Conservation (phyloP, 2,329 filamentous ascomycete genomes). For the Penicillium janthinellum region DNA sequence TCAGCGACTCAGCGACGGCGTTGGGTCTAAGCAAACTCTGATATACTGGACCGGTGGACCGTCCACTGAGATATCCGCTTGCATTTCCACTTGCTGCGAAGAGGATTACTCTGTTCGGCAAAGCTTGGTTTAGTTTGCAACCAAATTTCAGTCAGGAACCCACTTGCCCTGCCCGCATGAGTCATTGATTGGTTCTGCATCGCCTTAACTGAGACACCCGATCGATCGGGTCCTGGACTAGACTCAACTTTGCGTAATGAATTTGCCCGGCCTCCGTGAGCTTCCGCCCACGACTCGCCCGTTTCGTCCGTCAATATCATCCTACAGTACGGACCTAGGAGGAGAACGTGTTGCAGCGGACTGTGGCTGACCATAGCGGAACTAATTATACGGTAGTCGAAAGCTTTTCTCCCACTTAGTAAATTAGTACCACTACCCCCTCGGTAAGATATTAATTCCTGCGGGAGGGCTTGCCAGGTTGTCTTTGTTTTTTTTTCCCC, state of each 20-base stretch:
- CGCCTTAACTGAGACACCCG: slow-evolving; percentile 3
- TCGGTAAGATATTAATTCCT: neutral
- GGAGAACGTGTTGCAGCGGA: too few species aligned
- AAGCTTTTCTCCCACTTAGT: neutral
- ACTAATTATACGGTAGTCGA: neutral
- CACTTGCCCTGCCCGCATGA: neutral
- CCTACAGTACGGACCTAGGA: neutral
- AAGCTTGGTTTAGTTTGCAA: neutral
- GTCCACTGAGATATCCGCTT: neutral
- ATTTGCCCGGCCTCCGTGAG: neutral
- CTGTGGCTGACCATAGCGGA: neutral
- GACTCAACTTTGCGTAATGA: slow-evolving; percentile 2
- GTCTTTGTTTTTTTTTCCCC: neutral
- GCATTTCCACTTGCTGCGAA: neutral
- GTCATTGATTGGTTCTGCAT: neutral
- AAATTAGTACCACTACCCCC: too few species aligned
- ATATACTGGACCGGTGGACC: neutral
- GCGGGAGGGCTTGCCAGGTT: neutral
- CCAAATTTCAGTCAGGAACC: neutral
- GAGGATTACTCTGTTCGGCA: neutral
- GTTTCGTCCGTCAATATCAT: neutral
- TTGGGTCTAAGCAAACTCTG: neutral
- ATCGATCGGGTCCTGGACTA: slow-evolving; percentile 4
- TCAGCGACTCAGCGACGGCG: neutral
- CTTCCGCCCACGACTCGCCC: neutral